A percentile compares a stretch with the other conserved stretches of the same genome.
phyloP scores from a whole-genome alignment of 2,329 filamentous ascomycete species.

The Chaetomiaceae sp. region DNA sequence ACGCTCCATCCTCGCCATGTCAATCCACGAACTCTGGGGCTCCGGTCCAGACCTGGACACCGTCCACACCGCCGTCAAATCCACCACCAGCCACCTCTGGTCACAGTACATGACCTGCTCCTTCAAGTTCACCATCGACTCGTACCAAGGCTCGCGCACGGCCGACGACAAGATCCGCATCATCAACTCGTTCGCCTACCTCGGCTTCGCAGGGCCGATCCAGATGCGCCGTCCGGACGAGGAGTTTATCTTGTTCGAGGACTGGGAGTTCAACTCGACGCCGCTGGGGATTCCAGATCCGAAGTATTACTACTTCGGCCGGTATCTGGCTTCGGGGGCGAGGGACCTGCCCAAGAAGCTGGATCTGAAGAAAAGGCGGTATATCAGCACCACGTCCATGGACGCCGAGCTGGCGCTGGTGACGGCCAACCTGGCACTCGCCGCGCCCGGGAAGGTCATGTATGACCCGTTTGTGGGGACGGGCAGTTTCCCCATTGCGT shows the following conservation, averaged over 20 bases:
- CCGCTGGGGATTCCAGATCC: slow-evolving; percentile 49
- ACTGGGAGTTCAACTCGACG: slow-evolving; percentile 60
- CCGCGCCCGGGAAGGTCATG: slow-evolving; percentile 76
- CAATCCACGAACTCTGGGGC: slow-evolving; percentile 88
- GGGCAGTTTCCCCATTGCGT: slow-evolving; percentile 86
- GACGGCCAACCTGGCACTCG: slow-evolving; percentile 85
- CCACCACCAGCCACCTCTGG: slow-evolving; percentile 62
- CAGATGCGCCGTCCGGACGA: slow-evolving; percentile 68
- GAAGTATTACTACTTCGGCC: slow-evolving; percentile 64
- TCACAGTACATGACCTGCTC: slow-evolving; percentile 56
- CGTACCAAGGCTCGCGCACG: slow-evolving; percentile 70
- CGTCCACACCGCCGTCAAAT: slow-evolving; percentile 63
- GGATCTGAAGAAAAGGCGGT: slow-evolving; percentile 86
- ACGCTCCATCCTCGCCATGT: slow-evolving; percentile 76
- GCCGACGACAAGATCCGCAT: slow-evolving; percentile 61
- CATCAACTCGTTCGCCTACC: slow-evolving; percentile 76
- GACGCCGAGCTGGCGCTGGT: slow-evolving; percentile 88
- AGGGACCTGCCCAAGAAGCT: slow-evolving; percentile 68
- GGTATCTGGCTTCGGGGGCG: slow-evolving; percentile 62
- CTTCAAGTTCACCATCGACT: slow-evolving; percentile 82
- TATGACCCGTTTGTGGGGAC: slow-evolving; percentile 97
- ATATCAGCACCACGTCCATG: slow-evolving; percentile 97
- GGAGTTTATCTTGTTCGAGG: slow-evolving; percentile 76
- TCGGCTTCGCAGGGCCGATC: slow-evolving; percentile 75
- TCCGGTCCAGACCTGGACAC: slow-evolving; percentile 60